These are phyloP conservation scores for Fusarium nisikadoi DNA, from an alignment of 2,329 filamentous ascomycete genomes.

Conservation along the genomic window DNA sequence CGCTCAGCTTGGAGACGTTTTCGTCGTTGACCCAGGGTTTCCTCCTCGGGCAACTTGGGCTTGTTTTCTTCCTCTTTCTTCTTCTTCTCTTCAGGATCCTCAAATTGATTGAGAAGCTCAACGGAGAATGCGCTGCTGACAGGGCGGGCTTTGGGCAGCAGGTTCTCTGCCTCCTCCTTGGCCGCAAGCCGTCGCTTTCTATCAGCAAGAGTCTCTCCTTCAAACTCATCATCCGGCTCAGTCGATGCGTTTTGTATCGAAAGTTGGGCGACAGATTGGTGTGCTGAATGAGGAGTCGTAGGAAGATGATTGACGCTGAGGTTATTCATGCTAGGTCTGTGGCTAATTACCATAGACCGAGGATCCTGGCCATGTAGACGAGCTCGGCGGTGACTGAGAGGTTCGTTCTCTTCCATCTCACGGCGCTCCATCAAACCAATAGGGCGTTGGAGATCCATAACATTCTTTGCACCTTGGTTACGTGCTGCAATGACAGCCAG, in stretches of 20 bases:
- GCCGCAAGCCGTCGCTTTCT: constrained; percentile 73
- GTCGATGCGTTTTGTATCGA: constrained; percentile 39
- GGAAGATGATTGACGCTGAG: constrained; percentile 45
- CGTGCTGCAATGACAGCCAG: constrained; percentile 80
- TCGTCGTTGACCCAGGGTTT: constrained; percentile 82
- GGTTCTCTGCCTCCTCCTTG: constrained; percentile 58
- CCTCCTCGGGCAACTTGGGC: constrained; percentile 64
- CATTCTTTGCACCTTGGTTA: constrained; percentile 61
- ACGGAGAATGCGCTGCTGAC: constrained; percentile 74
- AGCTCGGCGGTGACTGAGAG: constrained; percentile 79
- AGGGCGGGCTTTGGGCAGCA: constrained; percentile 64
- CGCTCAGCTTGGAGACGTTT: constrained; percentile 76
- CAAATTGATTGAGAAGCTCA: constrained; percentile 75
- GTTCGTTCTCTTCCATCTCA: constrained; percentile 92
- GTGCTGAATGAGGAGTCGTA: constrained; percentile 37
- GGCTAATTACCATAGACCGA: constrained; percentile 50
- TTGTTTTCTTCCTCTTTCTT: constrained; percentile 53
- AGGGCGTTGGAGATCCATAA: constrained; percentile 70
- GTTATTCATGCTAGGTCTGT: constrained; percentile 58
- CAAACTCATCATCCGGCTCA: constrained; percentile 65
- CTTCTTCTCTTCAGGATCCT: constrained; percentile 58
- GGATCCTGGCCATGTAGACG: constrained; percentile 74
- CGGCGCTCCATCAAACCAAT: constrained; percentile 82
- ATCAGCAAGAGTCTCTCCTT: constrained; percentile 73
- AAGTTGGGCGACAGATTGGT: constrained; percentile 26